Evolutionary conservation across 805 yeast genomes (phyloP).

Genomic region (Hanseniaspora nectarophila): DNA sequence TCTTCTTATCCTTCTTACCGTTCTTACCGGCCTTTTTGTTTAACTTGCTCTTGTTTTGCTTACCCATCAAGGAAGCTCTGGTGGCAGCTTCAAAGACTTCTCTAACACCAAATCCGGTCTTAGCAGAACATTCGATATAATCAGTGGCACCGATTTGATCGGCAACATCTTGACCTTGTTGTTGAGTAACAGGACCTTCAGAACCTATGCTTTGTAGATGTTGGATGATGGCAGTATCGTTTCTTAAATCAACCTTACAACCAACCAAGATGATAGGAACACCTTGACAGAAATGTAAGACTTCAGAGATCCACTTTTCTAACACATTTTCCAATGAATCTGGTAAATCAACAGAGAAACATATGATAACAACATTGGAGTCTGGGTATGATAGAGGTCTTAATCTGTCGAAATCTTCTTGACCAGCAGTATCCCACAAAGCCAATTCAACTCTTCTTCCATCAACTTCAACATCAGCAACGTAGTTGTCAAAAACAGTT

Average conservation of each 20-base stretch:
- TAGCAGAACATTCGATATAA: slow-evolving; percentile 75
- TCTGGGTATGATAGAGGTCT: slow-evolving; percentile 87
- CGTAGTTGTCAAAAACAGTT: slow-evolving; percentile 94
- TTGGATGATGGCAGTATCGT: slow-evolving; percentile 67
- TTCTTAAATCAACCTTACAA: slow-evolving; percentile 80
- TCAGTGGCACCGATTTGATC: slow-evolving; percentile 65
- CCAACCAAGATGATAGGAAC: slow-evolving; percentile 88
- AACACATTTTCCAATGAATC: slow-evolving; percentile 88
- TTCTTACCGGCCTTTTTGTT: slow-evolving; percentile 19
- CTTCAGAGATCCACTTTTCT: slow-evolving; percentile 93
- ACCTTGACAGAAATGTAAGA: slow-evolving; percentile 84
- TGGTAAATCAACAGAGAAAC: slow-evolving; percentile 86
- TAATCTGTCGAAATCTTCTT: slow-evolving; percentile 91
- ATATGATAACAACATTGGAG: slow-evolving; percentile 92
- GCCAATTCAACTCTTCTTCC: slow-evolving; percentile 89
- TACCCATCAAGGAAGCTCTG: slow-evolving; percentile 56
- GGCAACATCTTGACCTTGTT: slow-evolving; percentile 57
- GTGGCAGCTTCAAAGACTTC: slow-evolving; percentile 89
- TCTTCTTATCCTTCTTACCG: slow-evolving; percentile 18
- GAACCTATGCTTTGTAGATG: slow-evolving; percentile 39
- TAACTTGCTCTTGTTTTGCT: slow-evolving; percentile 30
- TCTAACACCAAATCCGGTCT: slow-evolving; percentile 87
- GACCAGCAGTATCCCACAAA: slow-evolving; percentile 97
- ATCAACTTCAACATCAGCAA: slow-evolving; percentile 86
- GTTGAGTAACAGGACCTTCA: slow-evolving; percentile 24